Evolutionary conservation across 2,329 filamentous ascomycete genomes (phyloP), one percentile per base, ranked within the genome.

Genomic region (Apiospora sp.): DNA sequence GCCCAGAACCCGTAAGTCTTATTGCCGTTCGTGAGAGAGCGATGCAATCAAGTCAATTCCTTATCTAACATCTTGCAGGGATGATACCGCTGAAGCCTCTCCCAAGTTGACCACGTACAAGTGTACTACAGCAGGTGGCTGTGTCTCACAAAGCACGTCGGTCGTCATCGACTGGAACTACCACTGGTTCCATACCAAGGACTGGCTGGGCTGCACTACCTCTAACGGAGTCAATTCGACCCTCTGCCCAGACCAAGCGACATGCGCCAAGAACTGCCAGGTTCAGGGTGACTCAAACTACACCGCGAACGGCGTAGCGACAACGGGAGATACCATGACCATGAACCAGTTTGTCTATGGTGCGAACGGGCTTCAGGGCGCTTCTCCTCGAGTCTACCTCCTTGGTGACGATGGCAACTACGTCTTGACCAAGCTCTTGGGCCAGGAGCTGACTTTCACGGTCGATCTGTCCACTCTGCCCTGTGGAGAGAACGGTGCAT

Each of bases 401-500:
- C 85, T 91, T 81, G 84, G 85, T 74, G 82, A 85, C 71, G 86
- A 88, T 67, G 83, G 83, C 72, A 86, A 85, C 68, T 92, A 92
- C 78, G 81, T 90, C 80, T 84, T 87, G 76, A 87, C 91, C 81
- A 85, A 84, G 73, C 82, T 92, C 51, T 84, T 88, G 71, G 88
- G 88, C 78, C 83, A 88, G 76, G 91, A 93, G 79, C 87, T 92
- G 79, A 89, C 88, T 46, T 92, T 92, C 74, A 90, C 91, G 67
- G 90, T 92, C 5, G 91, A 92, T 78, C 86, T 91, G 67, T 91
- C 89, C 37, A 87, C 87, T 74, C 84, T 92, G 30, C 87, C 88
- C 30, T 93, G 91, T 75, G 91, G 91, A 71, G 82, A 92, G 77
- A 92, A 93, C 79, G 90, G 90, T 72, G 90, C 90, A 14, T 80